Evolutionary conservation across 2,329 filamentous ascomycete genomes (phyloP).

Genomic region (Pseudonectria buxi): DNA sequence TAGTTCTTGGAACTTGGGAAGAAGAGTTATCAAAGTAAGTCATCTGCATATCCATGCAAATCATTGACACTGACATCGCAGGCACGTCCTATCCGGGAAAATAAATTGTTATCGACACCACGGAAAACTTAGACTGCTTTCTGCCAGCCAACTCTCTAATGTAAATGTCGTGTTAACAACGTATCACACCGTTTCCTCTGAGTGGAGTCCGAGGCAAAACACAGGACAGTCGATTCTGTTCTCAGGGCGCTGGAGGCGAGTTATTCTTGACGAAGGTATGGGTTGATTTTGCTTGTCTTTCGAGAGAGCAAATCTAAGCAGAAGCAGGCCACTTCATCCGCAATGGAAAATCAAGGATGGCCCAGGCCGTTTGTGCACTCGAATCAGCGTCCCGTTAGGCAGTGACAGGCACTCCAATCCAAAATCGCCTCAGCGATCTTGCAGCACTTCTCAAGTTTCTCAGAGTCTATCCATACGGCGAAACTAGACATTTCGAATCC

Average conservation of each 20-base stretch:
- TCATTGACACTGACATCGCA: too few relatives aligned
- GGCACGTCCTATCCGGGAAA: slow-evolving; percentile 17
- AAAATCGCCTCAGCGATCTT: slow-evolving; percentile 39
- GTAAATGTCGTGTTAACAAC: slow-evolving; percentile 32
- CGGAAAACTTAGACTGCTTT: slow-evolving; percentile 16
- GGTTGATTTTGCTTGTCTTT: too few relatives aligned
- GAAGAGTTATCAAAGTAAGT: slow-evolving; percentile 24
- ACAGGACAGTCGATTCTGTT: slow-evolving; percentile 22
- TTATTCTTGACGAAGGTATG: slow-evolving; percentile 14
- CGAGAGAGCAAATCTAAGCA: too few relatives aligned
- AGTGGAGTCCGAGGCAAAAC: slow-evolving; percentile 22
- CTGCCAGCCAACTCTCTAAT: slow-evolving; percentile 5
- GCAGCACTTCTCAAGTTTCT: slow-evolving; percentile 37
- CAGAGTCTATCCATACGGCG: slow-evolving; percentile 32
- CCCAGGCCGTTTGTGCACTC: slow-evolving; percentile 31
- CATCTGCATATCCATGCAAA: too few relatives aligned
- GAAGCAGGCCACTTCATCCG: slow-evolving; percentile 10
- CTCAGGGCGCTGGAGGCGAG: slow-evolving; percentile 26
- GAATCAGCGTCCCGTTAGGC: slow-evolving; percentile 35
- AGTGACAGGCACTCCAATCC: slow-evolving; percentile 43
- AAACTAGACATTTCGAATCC: slow-evolving; percentile 7
- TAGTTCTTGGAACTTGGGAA: slow-evolving; percentile 34
- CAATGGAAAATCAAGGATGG: slow-evolving; percentile 9
- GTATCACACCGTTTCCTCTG: slow-evolving; percentile 33
- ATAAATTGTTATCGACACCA: slow-evolving; percentile 26